These are phyloP conservation scores for Candida vartiovaarae DNA, from an alignment of 805 yeast species.

Conservation along the genomic window DNA sequence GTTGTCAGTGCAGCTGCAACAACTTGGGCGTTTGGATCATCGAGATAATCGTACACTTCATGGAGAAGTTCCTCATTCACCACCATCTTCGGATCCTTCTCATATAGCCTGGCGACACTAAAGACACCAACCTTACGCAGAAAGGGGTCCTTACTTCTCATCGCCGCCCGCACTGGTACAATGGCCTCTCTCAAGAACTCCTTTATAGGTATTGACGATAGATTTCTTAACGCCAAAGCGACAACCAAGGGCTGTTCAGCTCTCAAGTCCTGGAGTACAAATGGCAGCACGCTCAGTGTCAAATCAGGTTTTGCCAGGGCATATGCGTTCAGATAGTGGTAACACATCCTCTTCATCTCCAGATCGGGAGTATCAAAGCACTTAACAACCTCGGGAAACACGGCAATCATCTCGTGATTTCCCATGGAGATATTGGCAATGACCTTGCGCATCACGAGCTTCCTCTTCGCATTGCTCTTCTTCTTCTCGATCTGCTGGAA, in stretches of 20 bases:
- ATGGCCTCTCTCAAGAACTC: constrained; percentile 44
- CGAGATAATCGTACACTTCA: constrained; percentile 43
- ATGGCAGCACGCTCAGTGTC: constrained; percentile 48
- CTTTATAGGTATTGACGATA: constrained; percentile 50
- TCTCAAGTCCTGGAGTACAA: constrained; percentile 45
- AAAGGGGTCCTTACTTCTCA: constrained; percentile 46
- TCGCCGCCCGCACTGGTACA: constrained; percentile 26
- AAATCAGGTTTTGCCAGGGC: constrained; percentile 51
- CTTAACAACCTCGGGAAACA: constrained; percentile 57
- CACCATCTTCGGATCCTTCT: constrained; percentile 42
- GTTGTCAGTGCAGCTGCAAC: constrained; percentile 70
- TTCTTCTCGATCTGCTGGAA: constrained; percentile 30
- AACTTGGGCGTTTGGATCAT: constrained; percentile 52
- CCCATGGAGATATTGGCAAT: constrained; percentile 81
- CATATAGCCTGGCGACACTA: constrained; percentile 62
- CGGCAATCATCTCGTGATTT: constrained; percentile 61
- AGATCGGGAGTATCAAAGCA: constrained; percentile 53
- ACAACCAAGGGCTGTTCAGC: constrained; percentile 42
- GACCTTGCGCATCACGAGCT: constrained; percentile 56
- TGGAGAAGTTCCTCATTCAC: constrained; percentile 37
- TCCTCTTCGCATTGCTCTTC: constrained; percentile 31
- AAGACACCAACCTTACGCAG: constrained; percentile 67
- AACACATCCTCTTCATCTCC: constrained; percentile 66
- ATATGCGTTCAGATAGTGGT: constrained; percentile 56
- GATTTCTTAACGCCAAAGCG: constrained; percentile 56